Base-by-base conservation (phyloP, 176 grass and related monocot species). In the Dactylis glomerata region DNA sequence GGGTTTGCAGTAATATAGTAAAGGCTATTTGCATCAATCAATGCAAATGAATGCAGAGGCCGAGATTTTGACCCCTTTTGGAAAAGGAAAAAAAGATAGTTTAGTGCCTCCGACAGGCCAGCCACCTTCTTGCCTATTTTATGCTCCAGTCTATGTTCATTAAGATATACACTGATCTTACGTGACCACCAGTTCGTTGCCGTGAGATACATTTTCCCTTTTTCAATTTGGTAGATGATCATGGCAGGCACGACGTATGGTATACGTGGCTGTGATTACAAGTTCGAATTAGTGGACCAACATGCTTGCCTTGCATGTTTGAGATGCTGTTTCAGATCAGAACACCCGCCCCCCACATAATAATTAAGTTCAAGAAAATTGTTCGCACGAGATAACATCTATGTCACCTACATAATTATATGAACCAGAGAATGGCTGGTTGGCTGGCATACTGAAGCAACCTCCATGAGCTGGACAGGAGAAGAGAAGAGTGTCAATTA, bases 181-280 rank as follows among this genome's bases (percentile, higher is more conserved):
- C 49, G 38, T 77, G 62, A 46, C 57, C 55, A 64, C 66, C 65
- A 88, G 77, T 20, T 51, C 2, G 50, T 62, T 34, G 63, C 51
- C 70, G 16, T 15, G 40, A 38, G 1, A 73, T 13, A 31, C 71
- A 49, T 42, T 26, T 14, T 27, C 11, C 37, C 42, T 19, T 50
- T 83, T 63, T 79, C 64, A 45, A 55, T 17, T 8, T 15, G 49
- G 8, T 10, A 27, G 54, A 66, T 6, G 55, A 86, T 86, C 79
- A 74, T 83, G 88, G 88, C 78, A 82, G 28, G 78, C 83, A 89
- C 83, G 70, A 70, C 31, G 41, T 54, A 44, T 12, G n/a, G 23
- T 37, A 58, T 24, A 38, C 26, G 49, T 80, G 11, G 58, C 75
- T 83, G 79, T 41, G 84, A 80, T 79, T 87, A 47, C n/a, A 87